Evolutionary conservation across 176 grass and related monocot species (phyloP).

Genomic region (Oryza rufipogon): DNA sequence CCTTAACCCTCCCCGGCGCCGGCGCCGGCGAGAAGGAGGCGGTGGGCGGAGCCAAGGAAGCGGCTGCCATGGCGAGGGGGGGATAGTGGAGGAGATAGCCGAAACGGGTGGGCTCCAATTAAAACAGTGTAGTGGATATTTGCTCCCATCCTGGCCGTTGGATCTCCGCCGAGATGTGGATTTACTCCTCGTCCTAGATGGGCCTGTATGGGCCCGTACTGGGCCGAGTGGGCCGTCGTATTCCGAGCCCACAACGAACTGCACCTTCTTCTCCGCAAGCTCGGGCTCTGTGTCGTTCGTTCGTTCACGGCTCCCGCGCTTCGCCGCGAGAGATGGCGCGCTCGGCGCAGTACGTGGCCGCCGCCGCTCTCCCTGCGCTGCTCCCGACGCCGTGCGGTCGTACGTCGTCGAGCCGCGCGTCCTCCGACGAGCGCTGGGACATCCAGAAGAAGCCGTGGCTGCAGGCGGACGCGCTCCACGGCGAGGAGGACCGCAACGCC

Average conservation of each 20-base stretch:
- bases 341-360: neutral
- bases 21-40: constrained; percentile 37
- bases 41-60: constrained; percentile 39
- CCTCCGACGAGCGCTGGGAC: neutral
- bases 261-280: too few species aligned
- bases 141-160: neutral
- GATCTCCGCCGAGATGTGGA: neutral
- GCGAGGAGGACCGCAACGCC: too few species aligned
- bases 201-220: neutral
- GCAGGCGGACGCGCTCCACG: neutral
- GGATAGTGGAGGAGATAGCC: neutral
- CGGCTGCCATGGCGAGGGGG: constrained; percentile 21
- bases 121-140: neutral
- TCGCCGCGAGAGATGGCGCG: neutral
- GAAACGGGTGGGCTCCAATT: neutral
- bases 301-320: neutral
- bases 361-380: neutral
- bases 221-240: too few species aligned
- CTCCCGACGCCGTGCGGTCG: neutral
- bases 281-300: neutral
- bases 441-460: neutral
- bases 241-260: neutral
- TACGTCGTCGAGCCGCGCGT: neutral
- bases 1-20: neutral
- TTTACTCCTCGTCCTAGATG: neutral